Evolutionary conservation across 345 rosid genomes (phyloP).

Genomic region (Euclidium syriacum): DNA sequence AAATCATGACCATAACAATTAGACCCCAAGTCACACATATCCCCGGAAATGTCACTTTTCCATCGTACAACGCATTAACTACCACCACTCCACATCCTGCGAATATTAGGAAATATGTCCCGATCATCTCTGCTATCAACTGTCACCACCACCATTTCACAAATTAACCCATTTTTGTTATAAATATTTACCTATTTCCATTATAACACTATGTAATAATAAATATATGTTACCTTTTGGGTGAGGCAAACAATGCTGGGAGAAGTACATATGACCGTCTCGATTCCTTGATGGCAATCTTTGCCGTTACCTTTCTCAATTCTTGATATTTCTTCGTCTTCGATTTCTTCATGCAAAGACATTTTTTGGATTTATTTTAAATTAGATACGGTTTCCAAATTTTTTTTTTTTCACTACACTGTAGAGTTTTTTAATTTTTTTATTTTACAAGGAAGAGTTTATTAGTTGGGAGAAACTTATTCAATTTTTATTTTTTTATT

Average conservation of each 20-base stretch:
- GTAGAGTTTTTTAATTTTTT: no score
- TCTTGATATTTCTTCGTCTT: constrained; percentile 29
- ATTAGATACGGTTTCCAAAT: no score
- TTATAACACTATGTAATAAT: neutral
- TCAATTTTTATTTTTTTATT: no score
- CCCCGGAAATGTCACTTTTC: constrained; percentile 61
- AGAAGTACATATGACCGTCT: constrained; percentile 23
- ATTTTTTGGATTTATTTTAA: neutral
- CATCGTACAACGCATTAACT: constrained; percentile 51
- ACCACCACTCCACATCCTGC: constrained; percentile 71
- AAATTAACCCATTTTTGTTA: neutral
- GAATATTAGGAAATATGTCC: constrained; percentile 66
- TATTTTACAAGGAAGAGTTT: no score
- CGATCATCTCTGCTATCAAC: constrained; percentile 62
- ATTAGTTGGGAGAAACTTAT: no score
- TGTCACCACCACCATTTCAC: neutral
- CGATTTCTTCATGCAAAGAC: constrained; percentile 12
- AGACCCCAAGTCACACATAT: constrained; percentile 62
- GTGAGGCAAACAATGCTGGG: constrained; percentile 24
- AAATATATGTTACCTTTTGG: constrained; percentile 17
- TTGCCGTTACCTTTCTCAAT: constrained; percentile 11
- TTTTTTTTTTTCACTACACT: no score
- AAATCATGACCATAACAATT: constrained; percentile 69
- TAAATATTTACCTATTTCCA: neutral
- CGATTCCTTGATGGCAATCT: constrained; percentile 18